Base-by-base conservation (phyloP, 176 grass and related monocot genomes). In the Bolboschoenus planiculmis region DNA sequence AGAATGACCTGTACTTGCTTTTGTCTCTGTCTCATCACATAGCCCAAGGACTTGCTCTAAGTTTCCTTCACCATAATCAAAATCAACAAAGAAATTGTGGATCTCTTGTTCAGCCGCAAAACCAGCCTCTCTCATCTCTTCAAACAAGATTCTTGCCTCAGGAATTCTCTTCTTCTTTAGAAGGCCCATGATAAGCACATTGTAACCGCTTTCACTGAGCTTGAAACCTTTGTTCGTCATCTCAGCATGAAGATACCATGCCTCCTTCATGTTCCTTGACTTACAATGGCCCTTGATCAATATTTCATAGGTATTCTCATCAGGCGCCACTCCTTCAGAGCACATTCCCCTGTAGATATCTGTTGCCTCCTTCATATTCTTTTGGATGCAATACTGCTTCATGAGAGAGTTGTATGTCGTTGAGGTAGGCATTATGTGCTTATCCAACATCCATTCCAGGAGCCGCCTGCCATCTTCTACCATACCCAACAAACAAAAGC, bases 271-370 rank as follows among this genome's bases (percentile, higher is more conserved):
- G 81, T 94, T 97, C 81, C 95, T 92, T 48, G 92, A 87, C 59
- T 91, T 97, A 46, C 87, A 94, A 79, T 97, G 92, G 13, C 95
- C 95, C 81, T 83, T 92, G 64, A 97, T 79, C 87, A 97, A 91
- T 86, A 94, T 97, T 80, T 94, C 94, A 83, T 97, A 97, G 27
- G 92, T 97, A 72, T 91, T 94, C 73, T 94, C 92, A 85, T 94
- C 88, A 10, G 90, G 87, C 51, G 29, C 37, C 31, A 91, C 85
- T 58, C 88, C 65, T 73, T 77, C 83, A 54, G 90, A 88, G 30
- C 65, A 27, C 95, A 94, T 97, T 80, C 71, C 59, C 76, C 82
- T 92, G 80, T 94, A 97, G 61, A 97, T 85, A 83, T 94, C 87
- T 14, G 92, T 94, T 62, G 88, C 82, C 36, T 70, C 85, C 84